Evolutionary conservation across 306 rosid species (phyloP).

Genomic region (Fragaria nilgerrensis): DNA sequence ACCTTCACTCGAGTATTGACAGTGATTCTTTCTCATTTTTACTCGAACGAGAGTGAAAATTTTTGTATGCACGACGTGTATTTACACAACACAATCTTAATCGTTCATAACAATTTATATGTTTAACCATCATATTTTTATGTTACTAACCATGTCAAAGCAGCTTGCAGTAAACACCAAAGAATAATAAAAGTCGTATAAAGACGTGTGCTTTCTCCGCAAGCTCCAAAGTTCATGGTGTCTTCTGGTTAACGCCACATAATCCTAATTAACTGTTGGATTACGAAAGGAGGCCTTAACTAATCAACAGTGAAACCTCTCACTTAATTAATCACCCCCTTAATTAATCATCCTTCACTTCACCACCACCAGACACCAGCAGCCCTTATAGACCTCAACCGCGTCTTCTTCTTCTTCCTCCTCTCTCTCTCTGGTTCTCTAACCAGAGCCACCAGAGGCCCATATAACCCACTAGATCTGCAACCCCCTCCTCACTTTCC

Average conservation of each 20-base stretch:
- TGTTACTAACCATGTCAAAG: too few species aligned
- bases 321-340: background rate
- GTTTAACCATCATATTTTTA: too few species aligned
- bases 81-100: too few species aligned
- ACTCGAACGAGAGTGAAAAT: too few species aligned
- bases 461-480: background rate
- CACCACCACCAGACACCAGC: background rate
- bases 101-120: too few species aligned
- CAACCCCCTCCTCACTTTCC: background rate
- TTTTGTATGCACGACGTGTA: too few species aligned
- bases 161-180: too few species aligned
- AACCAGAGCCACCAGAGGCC: background rate
- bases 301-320: background rate
- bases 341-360: background rate
- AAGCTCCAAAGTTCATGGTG: background rate
- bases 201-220: background rate
- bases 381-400: background rate
- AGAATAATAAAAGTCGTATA: too few species aligned
- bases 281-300: background rate
- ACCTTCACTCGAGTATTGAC: too few species aligned
- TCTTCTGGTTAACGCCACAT: background rate
- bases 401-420: background rate
- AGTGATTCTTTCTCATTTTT: too few species aligned
- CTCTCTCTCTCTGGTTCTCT: background rate
- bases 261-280: background rate